These are phyloP conservation scores for Colletotrichum liriopes DNA, from an alignment of 2,329 filamentous ascomycete species.

Conservation along the genomic window DNA sequence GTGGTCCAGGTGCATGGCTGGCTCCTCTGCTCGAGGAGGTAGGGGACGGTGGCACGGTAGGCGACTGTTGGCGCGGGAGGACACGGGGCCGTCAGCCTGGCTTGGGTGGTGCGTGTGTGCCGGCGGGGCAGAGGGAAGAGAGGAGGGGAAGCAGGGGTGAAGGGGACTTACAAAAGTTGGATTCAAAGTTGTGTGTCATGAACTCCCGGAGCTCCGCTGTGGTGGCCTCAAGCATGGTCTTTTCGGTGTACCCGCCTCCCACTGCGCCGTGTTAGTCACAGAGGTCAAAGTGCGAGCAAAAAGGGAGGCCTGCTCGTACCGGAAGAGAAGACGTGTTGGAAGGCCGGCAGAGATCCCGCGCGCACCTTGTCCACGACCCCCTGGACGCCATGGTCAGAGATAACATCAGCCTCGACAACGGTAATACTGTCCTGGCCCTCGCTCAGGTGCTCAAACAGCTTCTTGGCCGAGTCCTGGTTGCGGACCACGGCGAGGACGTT, in stretches of 20 bases:
- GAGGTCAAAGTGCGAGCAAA: neutral
- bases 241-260: constrained; percentile 47
- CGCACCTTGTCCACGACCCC: constrained; percentile 53
- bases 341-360: constrained; percentile 52
- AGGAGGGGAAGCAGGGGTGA: neutral
- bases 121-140: too few species aligned
- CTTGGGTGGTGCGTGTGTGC: neutral
- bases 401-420: constrained; percentile 52
- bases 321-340: constrained; percentile 56
- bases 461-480: constrained; percentile 52
- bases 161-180: constrained; percentile 51
- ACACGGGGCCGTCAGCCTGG: neutral
- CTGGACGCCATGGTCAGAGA: constrained; percentile 49
- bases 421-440: constrained; percentile 49
- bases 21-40: constrained; percentile 50
- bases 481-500: constrained; percentile 55
- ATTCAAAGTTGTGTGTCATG: constrained; percentile 48
- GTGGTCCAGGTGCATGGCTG: constrained; percentile 51
- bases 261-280: constrained; percentile 40
- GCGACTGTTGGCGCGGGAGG: constrained; percentile 44
- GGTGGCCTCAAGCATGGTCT: constrained; percentile 45
- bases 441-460: constrained; percentile 50
- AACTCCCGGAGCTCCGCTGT: constrained; percentile 45
- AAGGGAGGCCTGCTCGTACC: constrained; percentile 43
- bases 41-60: constrained; percentile 51